phyloP scores from a whole-genome alignment of 768 basidiomycete species.

The Russula ochroleuca region DNA sequence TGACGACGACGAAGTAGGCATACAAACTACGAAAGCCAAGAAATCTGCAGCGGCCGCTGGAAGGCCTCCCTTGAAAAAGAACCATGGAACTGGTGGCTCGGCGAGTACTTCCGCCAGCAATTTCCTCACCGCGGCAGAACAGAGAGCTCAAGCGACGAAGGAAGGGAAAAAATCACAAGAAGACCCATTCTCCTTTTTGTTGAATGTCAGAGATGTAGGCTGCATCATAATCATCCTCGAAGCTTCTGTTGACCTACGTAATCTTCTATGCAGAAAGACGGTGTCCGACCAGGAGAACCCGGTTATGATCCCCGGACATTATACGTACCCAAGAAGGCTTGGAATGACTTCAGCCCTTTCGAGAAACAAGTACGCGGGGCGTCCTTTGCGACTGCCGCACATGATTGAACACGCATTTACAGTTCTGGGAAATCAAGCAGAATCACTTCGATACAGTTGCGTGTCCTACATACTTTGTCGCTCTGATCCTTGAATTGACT shows the following conservation, averaged over 20 bases:
- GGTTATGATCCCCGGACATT: conserved; percentile 90
- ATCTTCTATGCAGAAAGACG: conserved; percentile 60
- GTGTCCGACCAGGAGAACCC: conserved; percentile 67
- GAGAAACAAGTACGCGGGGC: conserved; percentile 64
- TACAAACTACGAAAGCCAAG: conserved; percentile 37
- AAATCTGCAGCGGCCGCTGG: conserved; percentile 34
- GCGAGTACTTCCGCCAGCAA: conserved; percentile 33
- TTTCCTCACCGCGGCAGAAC: conserved; percentile 84
- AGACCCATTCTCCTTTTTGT: conserved; percentile 69
- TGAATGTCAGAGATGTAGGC: conserved; percentile 66
- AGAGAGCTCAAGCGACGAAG: conserved; percentile 68
- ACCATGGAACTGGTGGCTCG: conserved; percentile 30
- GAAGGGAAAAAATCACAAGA: conserved; percentile 78
- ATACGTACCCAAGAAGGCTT: conserved; percentile 68
- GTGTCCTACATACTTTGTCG: conserved; percentile 22
- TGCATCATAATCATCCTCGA: background rate
- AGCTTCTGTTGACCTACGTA: background rate
- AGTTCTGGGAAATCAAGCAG: conserved; percentile 81
- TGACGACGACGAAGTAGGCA: conserved; percentile 34
- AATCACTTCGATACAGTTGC: conserved; percentile 90
- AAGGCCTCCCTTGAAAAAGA: conserved; percentile 36
- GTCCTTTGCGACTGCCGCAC: background rate
- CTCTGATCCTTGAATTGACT: conserved; percentile 28
- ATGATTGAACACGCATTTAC: conserved; percentile 4
- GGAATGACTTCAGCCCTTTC: conserved; percentile 88